Evolutionary conservation across 352 stramenopile species (phyloP).

Genomic region (Pythium brachiatum): DNA sequence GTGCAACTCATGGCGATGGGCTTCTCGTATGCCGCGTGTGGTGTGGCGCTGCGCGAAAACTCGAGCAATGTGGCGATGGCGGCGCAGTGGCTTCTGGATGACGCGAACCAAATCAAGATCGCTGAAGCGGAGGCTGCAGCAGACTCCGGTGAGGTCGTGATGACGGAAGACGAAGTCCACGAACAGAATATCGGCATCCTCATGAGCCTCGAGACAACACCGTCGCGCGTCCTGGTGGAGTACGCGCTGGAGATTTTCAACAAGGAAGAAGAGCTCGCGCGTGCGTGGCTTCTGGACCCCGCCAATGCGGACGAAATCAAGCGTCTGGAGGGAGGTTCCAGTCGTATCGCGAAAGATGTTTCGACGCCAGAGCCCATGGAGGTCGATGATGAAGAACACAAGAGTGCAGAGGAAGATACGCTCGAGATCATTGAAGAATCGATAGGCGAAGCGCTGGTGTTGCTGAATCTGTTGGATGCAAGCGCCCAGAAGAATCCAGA

Average conservation of each 20-base stretch:
- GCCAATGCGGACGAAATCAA: conserved; percentile 62
- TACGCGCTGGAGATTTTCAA: conserved; percentile 68
- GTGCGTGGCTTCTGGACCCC: conserved; percentile 60
- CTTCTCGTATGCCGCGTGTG: conserved; percentile 83
- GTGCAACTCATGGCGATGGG: conserved; percentile 88
- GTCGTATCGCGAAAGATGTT: not conserved
- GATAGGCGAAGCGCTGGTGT: conserved; percentile 75
- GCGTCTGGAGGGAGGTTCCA: conserved; percentile 38
- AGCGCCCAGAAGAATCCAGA: conserved; percentile 36
- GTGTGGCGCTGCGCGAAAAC: conserved; percentile 65
- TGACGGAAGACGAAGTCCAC: conserved; percentile 59
- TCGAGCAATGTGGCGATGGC: conserved; percentile 65
- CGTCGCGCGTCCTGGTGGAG: conserved; percentile 53
- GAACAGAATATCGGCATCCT: conserved; percentile 71
- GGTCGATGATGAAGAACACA: conserved; percentile 48
- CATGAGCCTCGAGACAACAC: conserved; percentile 55
- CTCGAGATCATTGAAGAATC: conserved; percentile 61
- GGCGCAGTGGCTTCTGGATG: conserved; percentile 81
- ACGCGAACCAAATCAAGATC: conserved; percentile 76
- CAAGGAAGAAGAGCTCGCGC: conserved; percentile 60
- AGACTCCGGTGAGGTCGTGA: conserved; percentile 42
- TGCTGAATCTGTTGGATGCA: conserved; percentile 94
- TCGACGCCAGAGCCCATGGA: conserved; percentile 31
- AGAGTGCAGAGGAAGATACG: conserved; percentile 43
- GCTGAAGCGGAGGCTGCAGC: conserved; percentile 50